Evolutionary conservation across 352 stramenopile genomes (phyloP).

Genomic region (Pythium pyrilobum): DNA sequence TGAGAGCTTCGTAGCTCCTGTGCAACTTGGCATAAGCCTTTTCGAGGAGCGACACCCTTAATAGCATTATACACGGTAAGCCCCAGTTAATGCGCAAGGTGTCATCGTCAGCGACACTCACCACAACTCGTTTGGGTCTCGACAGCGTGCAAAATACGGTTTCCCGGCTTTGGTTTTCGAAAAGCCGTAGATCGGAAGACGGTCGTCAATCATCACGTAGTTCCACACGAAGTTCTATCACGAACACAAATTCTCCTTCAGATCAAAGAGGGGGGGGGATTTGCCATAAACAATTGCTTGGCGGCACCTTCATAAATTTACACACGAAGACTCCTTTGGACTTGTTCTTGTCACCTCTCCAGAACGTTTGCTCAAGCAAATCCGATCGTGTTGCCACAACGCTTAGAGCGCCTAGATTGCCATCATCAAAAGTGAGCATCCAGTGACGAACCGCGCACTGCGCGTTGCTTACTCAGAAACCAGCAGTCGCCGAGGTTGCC

Average conservation of each 20-base stretch:
- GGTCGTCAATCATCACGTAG: conserved; percentile 91
- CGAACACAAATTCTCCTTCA: neutral
- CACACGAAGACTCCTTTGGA: conserved; percentile 85
- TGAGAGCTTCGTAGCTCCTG: conserved; percentile 84
- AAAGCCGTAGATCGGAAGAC: conserved; percentile 81
- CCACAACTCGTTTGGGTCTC: conserved; percentile 86
- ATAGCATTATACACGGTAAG: too few species aligned
- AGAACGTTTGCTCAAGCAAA: conserved; percentile 80
- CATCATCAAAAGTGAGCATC: too few species aligned
- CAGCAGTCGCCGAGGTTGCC: conserved; percentile 90
- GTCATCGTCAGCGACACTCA: conserved; percentile 20
- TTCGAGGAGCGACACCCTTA: conserved; percentile 82
- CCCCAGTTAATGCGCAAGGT: too few species aligned
- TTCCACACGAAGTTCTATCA: conserved; percentile 84
- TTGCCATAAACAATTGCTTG: too few species aligned
- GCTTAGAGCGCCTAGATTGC: conserved; percentile 68
- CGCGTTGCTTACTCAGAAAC: conserved; percentile 84
- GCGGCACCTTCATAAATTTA: conserved; percentile 88
- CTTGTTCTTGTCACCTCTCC: conserved; percentile 61
- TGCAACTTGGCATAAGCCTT: conserved; percentile 93
- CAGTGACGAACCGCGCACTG: too few species aligned
- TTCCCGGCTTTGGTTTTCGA: conserved; percentile 75
- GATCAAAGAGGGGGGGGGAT: too few species aligned
- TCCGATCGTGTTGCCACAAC: conserved; percentile 82
- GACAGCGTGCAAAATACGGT: conserved; percentile 78